Evolutionary conservation across 2,329 filamentous ascomycete genomes (phyloP).

Genomic region (Fusarium pseudograminearum): DNA sequence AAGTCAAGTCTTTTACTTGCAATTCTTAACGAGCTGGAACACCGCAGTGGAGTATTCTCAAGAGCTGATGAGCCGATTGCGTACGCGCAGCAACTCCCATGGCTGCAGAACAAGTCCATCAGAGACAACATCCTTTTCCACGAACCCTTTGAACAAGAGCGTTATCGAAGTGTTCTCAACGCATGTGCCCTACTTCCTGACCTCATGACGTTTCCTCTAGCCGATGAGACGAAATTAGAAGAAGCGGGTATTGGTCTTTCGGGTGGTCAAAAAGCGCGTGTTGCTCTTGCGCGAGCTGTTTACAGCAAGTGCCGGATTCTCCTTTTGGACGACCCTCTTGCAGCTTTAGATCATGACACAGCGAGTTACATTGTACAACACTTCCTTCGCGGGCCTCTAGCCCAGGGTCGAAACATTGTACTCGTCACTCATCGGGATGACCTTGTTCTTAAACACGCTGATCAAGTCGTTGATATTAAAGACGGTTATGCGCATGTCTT

Average conservation of each 20-base stretch:
- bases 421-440: constrained; percentile 86
- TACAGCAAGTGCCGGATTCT: constrained; percentile 69
- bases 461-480: constrained; percentile 78
- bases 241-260: constrained; percentile 73
- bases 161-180: constrained; percentile 71
- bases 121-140: constrained; percentile 74
- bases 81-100: constrained; percentile 71
- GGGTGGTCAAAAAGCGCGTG: constrained; percentile 72
- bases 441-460: constrained; percentile 77
- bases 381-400: constrained; percentile 69
- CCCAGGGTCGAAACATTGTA: constrained; percentile 76
- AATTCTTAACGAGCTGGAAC: constrained; percentile 74
- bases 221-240: constrained; percentile 70
- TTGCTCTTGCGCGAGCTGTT: constrained; percentile 71
- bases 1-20: constrained; percentile 72
- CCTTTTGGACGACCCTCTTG: constrained; percentile 72
- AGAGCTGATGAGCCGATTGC: constrained; percentile 64
- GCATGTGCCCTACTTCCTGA: constrained; percentile 70
- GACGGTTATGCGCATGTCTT: constrained; percentile 68
- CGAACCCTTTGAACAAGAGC: constrained; percentile 62
- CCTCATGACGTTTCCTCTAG: constrained; percentile 66
- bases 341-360: constrained; percentile 72
- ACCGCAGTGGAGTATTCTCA: constrained; percentile 63
- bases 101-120: constrained; percentile 75
- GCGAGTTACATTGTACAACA: constrained; percentile 71